Base-by-base conservation (phyloP, 2,329 filamentous ascomycete genomes). In the Fusarium newnesense region DNA sequence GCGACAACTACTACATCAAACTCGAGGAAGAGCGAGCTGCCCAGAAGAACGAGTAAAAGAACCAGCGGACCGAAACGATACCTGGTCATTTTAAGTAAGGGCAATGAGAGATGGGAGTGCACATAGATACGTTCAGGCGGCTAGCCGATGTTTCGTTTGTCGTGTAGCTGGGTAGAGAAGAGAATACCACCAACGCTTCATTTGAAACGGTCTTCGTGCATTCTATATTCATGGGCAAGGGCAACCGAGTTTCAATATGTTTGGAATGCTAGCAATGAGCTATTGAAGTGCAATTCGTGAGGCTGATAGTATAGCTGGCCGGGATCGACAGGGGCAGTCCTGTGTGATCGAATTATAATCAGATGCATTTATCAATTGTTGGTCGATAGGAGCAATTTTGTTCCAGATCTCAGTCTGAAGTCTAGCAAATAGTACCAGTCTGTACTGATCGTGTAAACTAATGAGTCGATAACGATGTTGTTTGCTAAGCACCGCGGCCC, bases 1-100 rank as follows among this genome's bases (percentile, higher is more conserved):
- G 89, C 79, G 89, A 91, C 83, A 83, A 82, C 81, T 86, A 85
- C 86, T 90, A 90, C 85, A 81, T 81, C 82, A 85, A 88, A 82
- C 83, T 90, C 70, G 89, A 90, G 84, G 84, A 85, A 76, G 81
- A 89, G 82, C 87, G 88, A 67, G 87, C 87, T 63, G 82, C 79
- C 59, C 78, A 80, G 67, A 80, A 81, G 75, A 72, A 73, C 69
- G 73, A 76, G 67, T 78, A 79, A 74, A 72, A 57, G 52, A 34
- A 43, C 28, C 34, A 52, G 37, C 40, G 60, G n/a, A 53, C 21
- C 40, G 46, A 69, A 36, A 24, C 30, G 32, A 60, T 36, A 52
- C 37, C 39, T 52, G 37, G 34, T 49, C 44, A 67, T 50, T 57
- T 60, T 47, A 57, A 60, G 60, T 53, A 60, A 58, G 40, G 59